A percentile compares a stretch with the other conserved stretches of the same genome.
phyloP scores from a whole-genome alignment of 306 rosid genomes.

The Medicago arabica region DNA sequence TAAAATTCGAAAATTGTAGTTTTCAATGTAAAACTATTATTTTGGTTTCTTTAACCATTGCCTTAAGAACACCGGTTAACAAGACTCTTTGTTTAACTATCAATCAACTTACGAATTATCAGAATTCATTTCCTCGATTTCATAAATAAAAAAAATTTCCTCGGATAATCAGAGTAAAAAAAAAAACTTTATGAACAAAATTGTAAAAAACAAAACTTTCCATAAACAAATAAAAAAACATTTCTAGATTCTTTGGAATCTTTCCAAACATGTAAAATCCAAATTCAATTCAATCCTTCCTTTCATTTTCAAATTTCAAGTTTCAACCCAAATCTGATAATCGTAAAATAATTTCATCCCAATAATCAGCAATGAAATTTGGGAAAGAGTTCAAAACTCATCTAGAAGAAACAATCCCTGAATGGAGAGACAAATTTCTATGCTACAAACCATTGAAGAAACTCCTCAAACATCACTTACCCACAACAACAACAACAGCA shows the following conservation, averaged over 20 bases:
- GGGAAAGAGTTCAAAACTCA: conserved; percentile 92
- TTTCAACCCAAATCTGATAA: conserved; percentile 9
- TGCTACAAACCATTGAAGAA: conserved; percentile 92
- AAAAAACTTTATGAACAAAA: too few species aligned
- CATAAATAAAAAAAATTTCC: too few species aligned
- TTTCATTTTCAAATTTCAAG: background rate
- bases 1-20: too few species aligned
- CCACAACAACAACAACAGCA: conserved; percentile 39
- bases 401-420: conserved; percentile 90
- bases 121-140: too few species aligned
- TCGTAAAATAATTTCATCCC: background rate
- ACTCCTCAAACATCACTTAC: conserved; percentile 61
- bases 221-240: background rate
- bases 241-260: conserved; percentile 29
- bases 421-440: conserved; percentile 97
- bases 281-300: background rate
- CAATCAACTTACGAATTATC: too few species aligned
- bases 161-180: too few species aligned
- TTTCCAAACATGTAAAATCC: background rate
- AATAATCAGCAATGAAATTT: conserved; percentile 65
- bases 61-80: too few species aligned
- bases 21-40: too few species aligned
- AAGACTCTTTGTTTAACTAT: too few species aligned
- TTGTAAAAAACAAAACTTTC: background rate
- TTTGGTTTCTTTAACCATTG: too few species aligned